Evolutionary conservation across 352 stramenopile species (phyloP).

Genomic region (Phytopythium mirpurense): DNA sequence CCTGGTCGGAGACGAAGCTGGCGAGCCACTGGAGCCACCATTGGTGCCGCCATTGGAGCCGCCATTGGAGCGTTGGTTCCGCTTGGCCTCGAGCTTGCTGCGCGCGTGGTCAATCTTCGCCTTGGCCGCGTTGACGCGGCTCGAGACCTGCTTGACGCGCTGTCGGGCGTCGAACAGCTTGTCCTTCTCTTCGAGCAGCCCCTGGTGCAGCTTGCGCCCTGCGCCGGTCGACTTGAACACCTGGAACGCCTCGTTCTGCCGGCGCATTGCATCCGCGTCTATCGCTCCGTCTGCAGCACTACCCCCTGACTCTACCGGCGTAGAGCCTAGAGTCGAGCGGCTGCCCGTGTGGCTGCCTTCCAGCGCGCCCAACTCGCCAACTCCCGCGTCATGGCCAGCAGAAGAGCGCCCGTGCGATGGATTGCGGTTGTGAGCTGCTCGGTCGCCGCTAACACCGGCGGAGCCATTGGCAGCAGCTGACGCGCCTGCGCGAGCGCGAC

Average conservation of each 20-base stretch:
- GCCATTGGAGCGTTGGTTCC: conserved; percentile 18
- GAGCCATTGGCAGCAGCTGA: conserved; percentile 3
- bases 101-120: conserved; percentile 62
- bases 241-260: conserved; percentile 71
- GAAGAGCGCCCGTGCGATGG: conserved; percentile 24
- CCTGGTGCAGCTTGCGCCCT: conserved; percentile 53
- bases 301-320: no score
- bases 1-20: not conserved
- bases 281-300: not conserved
- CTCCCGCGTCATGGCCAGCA: not conserved
- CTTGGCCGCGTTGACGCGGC: conserved; percentile 77
- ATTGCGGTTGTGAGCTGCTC: conserved; percentile 11
- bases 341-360: conserved; percentile 1
- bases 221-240: conserved; percentile 51
- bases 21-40: conserved; percentile 4
- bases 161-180: conserved; percentile 70
- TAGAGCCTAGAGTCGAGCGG: not conserved
- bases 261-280: conserved; percentile 3
- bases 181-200: conserved; percentile 67
- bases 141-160: conserved; percentile 63
- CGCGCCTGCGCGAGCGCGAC: conserved; percentile 12
- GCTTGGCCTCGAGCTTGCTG: conserved; percentile 61
- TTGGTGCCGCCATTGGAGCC: conserved; percentile 8
- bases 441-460: conserved; percentile 10
- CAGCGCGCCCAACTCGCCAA: conserved; percentile 4